Evolutionary conservation across 306 rosid genomes (phyloP), one percentile per base, ranked within the genome.

Genomic region (Malus domestica): DNA sequence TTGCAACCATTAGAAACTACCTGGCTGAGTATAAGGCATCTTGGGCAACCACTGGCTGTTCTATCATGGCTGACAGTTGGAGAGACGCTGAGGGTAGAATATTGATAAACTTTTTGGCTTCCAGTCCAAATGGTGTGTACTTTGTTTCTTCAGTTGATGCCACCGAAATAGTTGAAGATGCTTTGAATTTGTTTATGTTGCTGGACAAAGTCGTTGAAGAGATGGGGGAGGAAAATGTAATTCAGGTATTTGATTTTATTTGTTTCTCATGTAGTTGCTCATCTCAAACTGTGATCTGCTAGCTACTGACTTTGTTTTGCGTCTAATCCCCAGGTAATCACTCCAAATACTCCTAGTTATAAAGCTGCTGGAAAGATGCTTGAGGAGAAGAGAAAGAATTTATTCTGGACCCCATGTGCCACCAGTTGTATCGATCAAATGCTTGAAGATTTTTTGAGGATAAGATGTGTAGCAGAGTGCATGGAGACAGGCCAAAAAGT

Each of bases 341-440:
- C 97, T 62, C 96, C 88, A 81, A 88, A 86, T 86, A 89, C 96
- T 82, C 91, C 90, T 75, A 79, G 68, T 83, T 92, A 84, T 76
- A 89, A 85, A 85, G 85, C 87, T 79, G 95, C 97, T 51, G 99
- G 97, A 59, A 90, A 90, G 84, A 88, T 92, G 96, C 95, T 95
- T 46, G 98, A 90, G 71, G 97, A 90, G 85, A 94, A 87, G 85
- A 90, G 98, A 79, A 86, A 92, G 79, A 85, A 84, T 72, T 80
- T 92, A 60, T 95, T 95, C 79, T 95, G 98, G 98, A 88, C 96
- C 15, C 97, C 97, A 45, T 95, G 98, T 83, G 96, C 93, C 74
- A 88, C 86, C 44, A 82, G 80, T 74, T 90, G 93, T 87, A 84
- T 95, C 52, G 91, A 92, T 82, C 87, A 72, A 74, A 88, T 89